phyloP scores from a whole-genome alignment of 23 red algal species.

The Gracilaria caudata region DNA sequence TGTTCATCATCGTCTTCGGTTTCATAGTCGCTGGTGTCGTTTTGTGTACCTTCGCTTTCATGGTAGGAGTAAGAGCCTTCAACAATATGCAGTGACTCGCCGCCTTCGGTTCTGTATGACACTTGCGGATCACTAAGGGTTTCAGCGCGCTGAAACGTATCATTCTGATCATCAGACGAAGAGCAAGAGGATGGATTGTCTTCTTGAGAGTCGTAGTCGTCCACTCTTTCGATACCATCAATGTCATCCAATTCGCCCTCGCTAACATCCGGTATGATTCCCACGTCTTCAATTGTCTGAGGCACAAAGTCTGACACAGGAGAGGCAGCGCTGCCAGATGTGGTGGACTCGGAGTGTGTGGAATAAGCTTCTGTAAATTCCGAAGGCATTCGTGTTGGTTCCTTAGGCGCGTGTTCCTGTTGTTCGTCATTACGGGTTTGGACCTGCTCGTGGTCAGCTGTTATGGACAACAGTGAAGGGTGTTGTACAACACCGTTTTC shows the following conservation, averaged over 20 bases:
- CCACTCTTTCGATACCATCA: slow-evolving; percentile 46
- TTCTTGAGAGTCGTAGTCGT: slow-evolving; percentile 43
- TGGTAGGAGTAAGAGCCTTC: slow-evolving; percentile 10
- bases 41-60: background rate
- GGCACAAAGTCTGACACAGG: background rate
- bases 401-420: background rate
- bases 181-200: background rate
- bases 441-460: background rate
- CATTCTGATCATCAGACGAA: background rate
- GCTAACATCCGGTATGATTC: slow-evolving; percentile 38
- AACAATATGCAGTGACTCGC: slow-evolving; percentile 24
- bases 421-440: background rate
- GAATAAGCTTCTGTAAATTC: background rate
- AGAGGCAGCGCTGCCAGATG: background rate
- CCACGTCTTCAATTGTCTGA: slow-evolving; percentile 20
- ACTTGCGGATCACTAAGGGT: background rate
- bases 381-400: background rate
- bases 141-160: slow-evolving; percentile 17
- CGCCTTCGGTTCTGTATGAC: slow-evolving; percentile 26
- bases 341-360: background rate
- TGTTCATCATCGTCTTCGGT: background rate
- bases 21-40: background rate
- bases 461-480: background rate
- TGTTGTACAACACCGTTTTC: background rate
- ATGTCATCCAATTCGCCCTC: slow-evolving; percentile 54